phyloP scores from a whole-genome alignment of 305 asterid species.

The Ilex paraguariensis region DNA sequence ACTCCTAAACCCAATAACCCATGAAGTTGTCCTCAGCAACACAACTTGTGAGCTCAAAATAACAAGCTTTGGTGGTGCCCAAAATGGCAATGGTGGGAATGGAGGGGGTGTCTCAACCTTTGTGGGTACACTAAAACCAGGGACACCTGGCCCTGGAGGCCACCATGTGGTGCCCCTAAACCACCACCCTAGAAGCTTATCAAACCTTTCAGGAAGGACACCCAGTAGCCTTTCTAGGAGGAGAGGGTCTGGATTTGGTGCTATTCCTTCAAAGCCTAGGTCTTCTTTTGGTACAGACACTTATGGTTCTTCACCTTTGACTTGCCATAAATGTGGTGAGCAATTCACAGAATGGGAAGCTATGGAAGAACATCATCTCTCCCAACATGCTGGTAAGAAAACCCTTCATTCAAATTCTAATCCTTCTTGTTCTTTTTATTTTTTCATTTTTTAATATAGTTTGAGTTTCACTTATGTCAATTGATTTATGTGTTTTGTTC shows the following conservation, averaged over 20 bases:
- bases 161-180: conserved; percentile 10
- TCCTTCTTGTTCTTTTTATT: not conserved
- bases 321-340: conserved; percentile 80
- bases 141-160: conserved; percentile 67
- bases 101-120: conserved; percentile 32
- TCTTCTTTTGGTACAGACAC: conserved; percentile 46
- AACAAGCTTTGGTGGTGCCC: conserved; percentile 27
- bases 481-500: too few relatives aligned
- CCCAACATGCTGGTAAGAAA: conserved; percentile 76
- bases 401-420: not conserved
- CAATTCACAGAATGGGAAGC: conserved; percentile 67
- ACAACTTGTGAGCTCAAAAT: conserved; percentile 79
- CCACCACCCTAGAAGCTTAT: conserved; percentile 28
- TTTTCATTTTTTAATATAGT: not conserved
- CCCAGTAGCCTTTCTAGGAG: conserved; percentile 54
- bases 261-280: conserved; percentile 35
- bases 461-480: not conserved
- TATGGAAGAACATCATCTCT: conserved; percentile 76
- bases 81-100: conserved; percentile 22
- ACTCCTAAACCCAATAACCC: conserved; percentile 76
- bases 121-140: conserved; percentile 59
- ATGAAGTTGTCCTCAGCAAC: conserved; percentile 64
- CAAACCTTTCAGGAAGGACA: conserved; percentile 60
- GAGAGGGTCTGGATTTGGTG: conserved; percentile 44
- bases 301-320: conserved; percentile 32